Evolutionary conservation across 2,329 filamentous ascomycete species (phyloP).

Genomic region (Malbranchea cinnamomea): DNA sequence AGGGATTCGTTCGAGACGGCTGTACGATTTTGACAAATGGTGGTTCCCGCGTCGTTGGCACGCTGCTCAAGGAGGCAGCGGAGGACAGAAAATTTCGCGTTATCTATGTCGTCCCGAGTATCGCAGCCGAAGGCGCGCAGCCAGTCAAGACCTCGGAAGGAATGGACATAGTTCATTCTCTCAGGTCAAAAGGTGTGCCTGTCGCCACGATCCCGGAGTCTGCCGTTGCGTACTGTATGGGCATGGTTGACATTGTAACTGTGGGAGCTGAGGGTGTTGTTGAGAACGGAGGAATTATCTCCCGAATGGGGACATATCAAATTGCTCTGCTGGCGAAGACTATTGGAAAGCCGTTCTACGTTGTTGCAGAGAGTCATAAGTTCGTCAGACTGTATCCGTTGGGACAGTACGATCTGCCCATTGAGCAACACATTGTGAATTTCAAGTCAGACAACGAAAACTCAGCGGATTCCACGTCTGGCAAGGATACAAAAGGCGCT

Average conservation of each 20-base stretch:
- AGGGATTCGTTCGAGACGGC: constrained; percentile 63
- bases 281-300: constrained; percentile 86
- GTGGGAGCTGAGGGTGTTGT: constrained; percentile 70
- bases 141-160: too few species aligned
- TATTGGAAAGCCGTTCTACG: constrained; percentile 66
- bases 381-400: constrained; percentile 79
- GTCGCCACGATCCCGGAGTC: constrained; percentile 68
- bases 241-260: constrained; percentile 54
- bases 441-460: constrained; percentile 46
- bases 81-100: constrained; percentile 62
- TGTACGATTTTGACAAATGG: constrained; percentile 81
- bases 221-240: constrained; percentile 65
- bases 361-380: constrained; percentile 91
- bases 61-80: constrained; percentile 58
- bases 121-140: constrained; percentile 21
- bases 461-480: constrained; percentile 18
- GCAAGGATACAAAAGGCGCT: constrained; percentile 1
- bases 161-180: constrained; percentile 51
- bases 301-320: constrained; percentile 72
- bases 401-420: constrained; percentile 64
- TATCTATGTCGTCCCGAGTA: constrained; percentile 51
- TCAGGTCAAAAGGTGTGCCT: constrained; percentile 60
- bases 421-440: constrained; percentile 62
- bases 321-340: constrained; percentile 67
- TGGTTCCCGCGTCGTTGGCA: constrained; percentile 68